Base-by-base conservation (phyloP, 2,329 filamentous ascomycete species). In the Phoma sp. region DNA sequence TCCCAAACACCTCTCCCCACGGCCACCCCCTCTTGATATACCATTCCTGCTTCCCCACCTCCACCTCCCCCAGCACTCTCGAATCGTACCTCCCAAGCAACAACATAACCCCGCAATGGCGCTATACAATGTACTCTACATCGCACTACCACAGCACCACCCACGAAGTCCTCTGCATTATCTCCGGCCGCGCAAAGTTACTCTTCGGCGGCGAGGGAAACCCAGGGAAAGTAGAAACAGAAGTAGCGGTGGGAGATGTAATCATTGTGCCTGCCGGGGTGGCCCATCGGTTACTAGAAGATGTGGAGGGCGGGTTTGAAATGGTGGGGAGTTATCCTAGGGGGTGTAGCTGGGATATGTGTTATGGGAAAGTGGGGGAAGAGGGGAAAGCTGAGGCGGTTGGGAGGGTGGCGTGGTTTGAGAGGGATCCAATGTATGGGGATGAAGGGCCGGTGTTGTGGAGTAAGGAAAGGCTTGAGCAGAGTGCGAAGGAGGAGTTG, bases 201-300 rank as follows among this genome's bases (percentile, higher is more conserved):
- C 88, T 86, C 57, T 90, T 91, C 58, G 87, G 87, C 4, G 85
- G 86, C 12, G 86, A 88, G 60, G 75, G 78, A 0, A 90, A 89
- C 56, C 80, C 83, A 0, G 75, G 70, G 0, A 75, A 80, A 4
- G 80, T 89, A 3, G 85, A 89, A 65, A 73, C 78, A 3, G 76
- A 76, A 0, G 81, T 89, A 2, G 67, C 79, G 46, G 79, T 76
- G 39, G 87, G 87, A 0, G 87, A 90, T 74, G 81, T 87, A 7
- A 77, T 90, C 5, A 74, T 90, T 40, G 76, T 90, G 10, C 87
- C 87, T 0, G 87, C 87, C 0, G 87, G 87, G 0, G 85, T 90
- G 17, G 82, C 80, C 2, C 87, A 91, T 77, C 77, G 85, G 5
- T 72, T 90, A 53, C 61, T 89, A 12, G 78, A 86, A 56, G 85